These are phyloP conservation scores for Ascochyta pisi DNA, from an alignment of 2,329 filamentous ascomycete species.

Conservation along the genomic window DNA sequence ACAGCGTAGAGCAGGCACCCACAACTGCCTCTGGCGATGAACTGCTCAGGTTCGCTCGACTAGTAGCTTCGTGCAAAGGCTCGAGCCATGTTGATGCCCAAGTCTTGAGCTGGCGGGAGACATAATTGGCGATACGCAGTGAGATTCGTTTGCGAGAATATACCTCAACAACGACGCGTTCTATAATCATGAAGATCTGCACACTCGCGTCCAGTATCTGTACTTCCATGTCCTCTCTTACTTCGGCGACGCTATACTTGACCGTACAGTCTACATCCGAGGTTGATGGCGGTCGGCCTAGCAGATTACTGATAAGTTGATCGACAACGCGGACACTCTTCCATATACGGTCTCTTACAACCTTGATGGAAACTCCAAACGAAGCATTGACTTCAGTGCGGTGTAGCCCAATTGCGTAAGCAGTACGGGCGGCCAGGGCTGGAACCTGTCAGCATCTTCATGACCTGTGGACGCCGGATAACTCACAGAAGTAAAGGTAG, in stretches of 20 bases:
- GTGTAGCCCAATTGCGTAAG: slow-evolving; percentile 61
- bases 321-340: slow-evolving; percentile 61
- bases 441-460: not conserved
- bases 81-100: slow-evolving; percentile 50
- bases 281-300: slow-evolving; percentile 61
- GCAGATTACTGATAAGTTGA: slow-evolving; percentile 58
- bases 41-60: slow-evolving; percentile 29
- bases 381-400: slow-evolving; percentile 60
- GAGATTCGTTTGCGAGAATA: slow-evolving; percentile 54
- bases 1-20: slow-evolving; percentile 58
- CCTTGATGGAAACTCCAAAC: slow-evolving; percentile 53
- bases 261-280: slow-evolving; percentile 59
- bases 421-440: slow-evolving; percentile 58
- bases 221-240: slow-evolving; percentile 21
- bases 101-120: slow-evolving; percentile 50
- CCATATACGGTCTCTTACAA: slow-evolving; percentile 59
- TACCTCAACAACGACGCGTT: slow-evolving; percentile 56
- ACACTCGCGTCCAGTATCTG: slow-evolving; percentile 44
- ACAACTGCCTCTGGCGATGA: slow-evolving; percentile 36
- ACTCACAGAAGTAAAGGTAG: slow-evolving; percentile 57
- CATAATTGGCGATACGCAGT: slow-evolving; percentile 50
- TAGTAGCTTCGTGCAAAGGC: slow-evolving; percentile 35
- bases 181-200: slow-evolving; percentile 59
- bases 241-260: slow-evolving; percentile 45
- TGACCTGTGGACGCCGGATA: not conserved